Percentiles rank a stretch among this genome's conserved stretches.
These are phyloP conservation scores for Gentiana macrophylla DNA, from an alignment of 257 asterid species.

Conservation along the genomic window DNA sequence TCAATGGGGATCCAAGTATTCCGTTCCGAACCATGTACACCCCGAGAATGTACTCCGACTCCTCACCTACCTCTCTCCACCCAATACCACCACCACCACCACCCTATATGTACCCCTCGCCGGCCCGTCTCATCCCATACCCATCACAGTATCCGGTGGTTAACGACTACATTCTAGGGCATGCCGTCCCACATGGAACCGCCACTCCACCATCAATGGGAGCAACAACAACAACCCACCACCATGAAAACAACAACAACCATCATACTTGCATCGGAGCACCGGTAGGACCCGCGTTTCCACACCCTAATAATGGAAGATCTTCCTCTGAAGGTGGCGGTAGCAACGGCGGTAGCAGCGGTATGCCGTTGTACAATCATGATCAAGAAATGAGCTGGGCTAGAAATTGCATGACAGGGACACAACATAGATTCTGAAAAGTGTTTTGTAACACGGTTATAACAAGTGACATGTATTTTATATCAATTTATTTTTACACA, in stretches of 20 bases:
- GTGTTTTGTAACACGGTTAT: no score
- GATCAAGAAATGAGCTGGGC: constrained; percentile 14
- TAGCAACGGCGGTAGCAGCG: constrained; percentile 12
- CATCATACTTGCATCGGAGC: constrained; percentile 81
- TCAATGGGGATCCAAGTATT: constrained; percentile 28
- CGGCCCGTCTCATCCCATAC: constrained; percentile 38
- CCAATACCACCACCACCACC: constrained; percentile 18
- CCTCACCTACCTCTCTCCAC: constrained; percentile 17
- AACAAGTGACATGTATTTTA: no score
- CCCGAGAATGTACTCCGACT: constrained; percentile 33
- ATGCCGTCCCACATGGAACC: constrained; percentile 28
- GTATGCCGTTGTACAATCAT: constrained; percentile 18
- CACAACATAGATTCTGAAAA: constrained; percentile 29
- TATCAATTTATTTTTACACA: no score
- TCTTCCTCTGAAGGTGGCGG: constrained; percentile 18
- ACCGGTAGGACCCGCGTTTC: constrained; percentile 46
- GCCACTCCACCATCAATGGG: constrained; percentile 9
- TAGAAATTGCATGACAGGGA: constrained; percentile 6
- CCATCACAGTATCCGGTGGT: constrained; percentile 31
- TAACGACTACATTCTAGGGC: constrained; percentile 61
- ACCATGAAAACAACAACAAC: constrained; percentile 1
- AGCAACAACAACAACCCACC: neutral
- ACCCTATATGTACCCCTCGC: constrained; percentile 38
- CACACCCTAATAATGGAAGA: neutral
- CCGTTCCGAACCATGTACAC: constrained; percentile 50